Conservation (phyloP, 805 yeast genomes). For the Pichia phayaonensis region DNA sequence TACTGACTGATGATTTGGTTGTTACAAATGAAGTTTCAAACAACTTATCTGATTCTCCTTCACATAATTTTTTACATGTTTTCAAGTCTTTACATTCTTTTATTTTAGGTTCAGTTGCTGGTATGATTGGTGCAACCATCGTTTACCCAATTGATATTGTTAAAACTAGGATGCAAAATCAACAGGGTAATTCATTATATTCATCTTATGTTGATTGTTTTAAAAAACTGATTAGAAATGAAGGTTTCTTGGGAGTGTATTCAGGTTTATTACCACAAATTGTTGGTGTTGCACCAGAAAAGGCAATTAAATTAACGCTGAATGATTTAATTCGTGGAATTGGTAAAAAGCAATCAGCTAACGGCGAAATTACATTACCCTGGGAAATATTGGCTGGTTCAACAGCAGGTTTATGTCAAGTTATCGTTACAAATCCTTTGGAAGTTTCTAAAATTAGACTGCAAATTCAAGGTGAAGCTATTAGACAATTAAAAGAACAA, state of each 20-base stretch:
- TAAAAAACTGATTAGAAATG: conserved; percentile 61
- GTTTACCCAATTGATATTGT: conserved; percentile 96
- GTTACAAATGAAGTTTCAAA: conserved; percentile 6
- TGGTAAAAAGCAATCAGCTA: conserved; percentile 44
- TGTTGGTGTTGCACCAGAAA: conserved; percentile 97
- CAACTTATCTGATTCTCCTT: conserved; percentile 35
- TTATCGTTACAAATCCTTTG: conserved; percentile 88
- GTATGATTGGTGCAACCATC: conserved; percentile 96
- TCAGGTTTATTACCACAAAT: conserved; percentile 92
- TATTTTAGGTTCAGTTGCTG: conserved; percentile 87
- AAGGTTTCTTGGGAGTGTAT: conserved; percentile 81
- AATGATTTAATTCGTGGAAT: conserved; percentile 79
- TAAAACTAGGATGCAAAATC: conserved; percentile 97
- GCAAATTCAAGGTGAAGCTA: conserved; percentile 80
- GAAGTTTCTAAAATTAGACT: conserved; percentile 93
- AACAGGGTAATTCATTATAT: conserved; percentile 63
- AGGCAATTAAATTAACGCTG: conserved; percentile 92
- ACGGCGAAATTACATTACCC: conserved; percentile 41
- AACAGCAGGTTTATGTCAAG: conserved; percentile 94
- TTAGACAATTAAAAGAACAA: conserved; percentile 31
- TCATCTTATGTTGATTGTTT: conserved; percentile 83
- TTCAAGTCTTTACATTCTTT: conserved; percentile 86
- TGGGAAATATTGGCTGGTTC: conserved; percentile 87
- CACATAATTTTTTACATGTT: conserved; percentile 48
- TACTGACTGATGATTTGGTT: conserved; percentile 47